Evolutionary conservation across 2,329 filamentous ascomycete species (phyloP).

Genomic region (Fusarium staphyleae): DNA sequence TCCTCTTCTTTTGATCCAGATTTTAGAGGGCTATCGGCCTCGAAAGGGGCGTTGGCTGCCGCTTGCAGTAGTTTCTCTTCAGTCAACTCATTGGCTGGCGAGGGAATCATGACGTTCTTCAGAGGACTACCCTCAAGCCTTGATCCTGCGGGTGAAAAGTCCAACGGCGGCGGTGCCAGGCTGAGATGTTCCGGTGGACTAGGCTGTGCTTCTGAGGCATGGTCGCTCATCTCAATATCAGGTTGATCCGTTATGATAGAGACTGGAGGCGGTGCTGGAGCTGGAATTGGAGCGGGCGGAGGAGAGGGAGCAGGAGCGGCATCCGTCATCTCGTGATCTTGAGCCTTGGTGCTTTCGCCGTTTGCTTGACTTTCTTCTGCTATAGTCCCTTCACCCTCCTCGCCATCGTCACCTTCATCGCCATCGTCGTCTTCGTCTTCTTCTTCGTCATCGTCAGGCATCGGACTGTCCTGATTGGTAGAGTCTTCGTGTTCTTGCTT

Average conservation of each 20-base stretch:
- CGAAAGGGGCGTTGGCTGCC: conserved; percentile 6
- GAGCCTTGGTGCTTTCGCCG: conserved; percentile 41
- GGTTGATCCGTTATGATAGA: conserved; percentile 31
- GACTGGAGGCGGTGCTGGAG: conserved; percentile 1
- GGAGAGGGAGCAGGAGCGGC: conserved; percentile 39
- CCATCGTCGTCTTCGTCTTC: conserved; percentile 58
- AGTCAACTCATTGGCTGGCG: conserved; percentile 50
- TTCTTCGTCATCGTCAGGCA: conserved; percentile 58
- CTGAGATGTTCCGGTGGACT: conserved; percentile 42
- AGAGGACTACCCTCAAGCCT: conserved; percentile 59
- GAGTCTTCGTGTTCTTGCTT: conserved; percentile 55
- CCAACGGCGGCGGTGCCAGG: conserved; percentile 43
- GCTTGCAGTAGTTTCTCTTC: conserved; percentile 15
- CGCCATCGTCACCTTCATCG: conserved; percentile 57
- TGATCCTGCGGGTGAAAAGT: conserved; percentile 42
- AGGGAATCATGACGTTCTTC: conserved; percentile 59
- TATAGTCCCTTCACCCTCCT: conserved; percentile 52
- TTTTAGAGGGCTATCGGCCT: neutral
- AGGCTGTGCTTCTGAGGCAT: conserved; percentile 29
- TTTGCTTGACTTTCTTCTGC: conserved; percentile 41
- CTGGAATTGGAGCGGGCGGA: conserved; percentile 8
- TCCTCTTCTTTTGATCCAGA: conserved; percentile 16
- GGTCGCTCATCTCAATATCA: conserved; percentile 39
- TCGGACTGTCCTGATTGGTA: conserved; percentile 59
- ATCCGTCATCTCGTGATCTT: conserved; percentile 51